A percentile compares a stretch with the other conserved stretches of the same genome.
Evolutionary conservation across 352 stramenopile genomes (phyloP).

Genomic region (Phytophthora boehmeriae): DNA sequence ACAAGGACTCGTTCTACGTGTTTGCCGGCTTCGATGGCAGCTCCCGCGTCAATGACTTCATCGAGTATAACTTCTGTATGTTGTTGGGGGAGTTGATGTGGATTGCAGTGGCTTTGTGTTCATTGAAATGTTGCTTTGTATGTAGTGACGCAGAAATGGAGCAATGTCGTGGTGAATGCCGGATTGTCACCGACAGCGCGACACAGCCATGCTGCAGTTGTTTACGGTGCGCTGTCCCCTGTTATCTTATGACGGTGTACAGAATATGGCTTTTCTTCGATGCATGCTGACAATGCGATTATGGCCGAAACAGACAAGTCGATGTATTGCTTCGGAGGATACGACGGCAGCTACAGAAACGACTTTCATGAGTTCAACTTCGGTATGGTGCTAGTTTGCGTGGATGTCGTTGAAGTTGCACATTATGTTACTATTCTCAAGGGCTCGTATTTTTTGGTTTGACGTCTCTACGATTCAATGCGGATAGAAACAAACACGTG

Average conservation of each 20-base stretch:
- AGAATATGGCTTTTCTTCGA: too few species aligned
- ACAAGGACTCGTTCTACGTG: conserved; percentile 94
- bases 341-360: conserved; percentile 94
- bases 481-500: conserved; percentile 86
- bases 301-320: conserved; percentile 59
- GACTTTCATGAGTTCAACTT: conserved; percentile 98
- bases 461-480: background rate
- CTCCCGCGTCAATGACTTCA: conserved; percentile 94
- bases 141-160: conserved; percentile 84
- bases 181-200: conserved; percentile 91
- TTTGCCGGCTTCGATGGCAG: conserved; percentile 95
- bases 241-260: background rate
- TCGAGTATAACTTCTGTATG: conserved; percentile 94
- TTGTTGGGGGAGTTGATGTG: conserved; percentile 4
- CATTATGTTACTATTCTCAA: background rate
- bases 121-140: conserved; percentile 1
- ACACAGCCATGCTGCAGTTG: conserved; percentile 95
- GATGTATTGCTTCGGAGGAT: conserved; percentile 93
- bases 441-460: conserved; percentile 8
- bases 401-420: background rate
- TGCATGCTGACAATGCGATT: background rate
- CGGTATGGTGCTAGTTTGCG: conserved; percentile 35
- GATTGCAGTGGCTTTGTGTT: background rate
- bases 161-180: conserved; percentile 66
- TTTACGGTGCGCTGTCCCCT: conserved; percentile 57